These are phyloP conservation scores for Xylaria palmicola DNA, from an alignment of 495 filamentous ascomycete genomes.

Conservation along the genomic window DNA sequence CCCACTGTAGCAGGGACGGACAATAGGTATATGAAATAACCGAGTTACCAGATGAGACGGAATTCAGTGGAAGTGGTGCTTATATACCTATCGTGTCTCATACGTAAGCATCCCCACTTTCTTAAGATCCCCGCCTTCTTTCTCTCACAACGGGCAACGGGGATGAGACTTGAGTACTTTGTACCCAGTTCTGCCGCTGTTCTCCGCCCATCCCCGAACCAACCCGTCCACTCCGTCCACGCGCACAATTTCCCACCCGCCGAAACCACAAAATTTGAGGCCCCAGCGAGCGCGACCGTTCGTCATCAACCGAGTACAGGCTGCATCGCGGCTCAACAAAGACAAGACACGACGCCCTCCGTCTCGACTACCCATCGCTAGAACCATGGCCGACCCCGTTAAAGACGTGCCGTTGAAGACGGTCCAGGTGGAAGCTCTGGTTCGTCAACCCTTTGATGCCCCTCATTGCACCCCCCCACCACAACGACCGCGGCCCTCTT, in stretches of 20 bases:
- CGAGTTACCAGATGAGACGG: no score
- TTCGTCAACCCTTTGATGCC: constrained; percentile 37
- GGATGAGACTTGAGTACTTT: no score
- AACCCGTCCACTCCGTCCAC: constrained; percentile 17
- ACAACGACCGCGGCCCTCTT: constrained; percentile 18
- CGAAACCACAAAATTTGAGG: constrained; percentile 21
- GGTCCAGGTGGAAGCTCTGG: constrained; percentile 84
- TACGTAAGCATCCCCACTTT: neutral
- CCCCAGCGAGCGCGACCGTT: constrained; percentile 15
- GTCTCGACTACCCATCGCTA: constrained; percentile 5
- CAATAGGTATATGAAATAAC: no score
- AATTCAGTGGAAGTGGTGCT: no score
- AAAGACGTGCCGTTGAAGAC: constrained; percentile 68
- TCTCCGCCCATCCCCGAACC: constrained; percentile 14
- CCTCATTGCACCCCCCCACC: constrained; percentile 10
- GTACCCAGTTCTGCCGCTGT: constrained; percentile 15
- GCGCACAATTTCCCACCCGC: constrained; percentile 32
- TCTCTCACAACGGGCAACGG: no score
- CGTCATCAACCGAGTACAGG: constrained; percentile 10
- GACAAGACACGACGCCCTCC: neutral
- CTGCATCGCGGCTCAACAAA: constrained; percentile 7
- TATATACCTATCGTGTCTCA: neutral
- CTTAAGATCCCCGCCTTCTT: no score
- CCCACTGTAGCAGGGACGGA: no score
- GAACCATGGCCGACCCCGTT: constrained; percentile 43